Evolutionary conservation across 2,329 filamentous ascomycete species (phyloP), one percentile per base, ranked within the genome.

Genomic region (Aspergillus sp.): DNA sequence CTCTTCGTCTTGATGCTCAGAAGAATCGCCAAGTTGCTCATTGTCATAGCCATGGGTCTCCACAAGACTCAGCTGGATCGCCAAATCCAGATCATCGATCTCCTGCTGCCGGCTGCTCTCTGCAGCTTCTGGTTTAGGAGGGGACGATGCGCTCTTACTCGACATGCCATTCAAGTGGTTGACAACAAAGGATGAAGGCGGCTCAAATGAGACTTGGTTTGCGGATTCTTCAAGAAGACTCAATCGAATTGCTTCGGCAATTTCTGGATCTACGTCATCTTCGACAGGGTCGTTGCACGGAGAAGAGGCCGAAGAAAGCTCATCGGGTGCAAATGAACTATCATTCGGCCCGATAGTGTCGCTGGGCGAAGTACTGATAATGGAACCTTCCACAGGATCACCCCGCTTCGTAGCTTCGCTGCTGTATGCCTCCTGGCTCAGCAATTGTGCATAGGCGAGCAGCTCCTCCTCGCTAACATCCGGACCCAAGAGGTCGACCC

Each of bases 401-500:
- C 75, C 74, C 13, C 75, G 72, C 41, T 82, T 81, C 34, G 71
- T 67, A 45, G 77, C 75, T 49, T 85, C 83, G 22, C 73, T 76
- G 48, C 79, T 78, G 48, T 81, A 76, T 7, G 79, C 75, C 65
- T 88, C 85, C 67, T 87, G 80, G 49, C 84, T 87, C 36, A 88
- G 70, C 70, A 88, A 76, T 13, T 82, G 80, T 7, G 85, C 85
- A 68, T 87, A 88, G 2, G 84, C 83, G 22, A 88, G 66, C 49
- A 86, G 78, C 62, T 88, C 83, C 53, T 88, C 85, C 63, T 88
- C 85, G 56, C 75, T 82, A 3, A 80, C 77, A 53, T 79, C 81
- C 2, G 78, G 77, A 0, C 80, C 83, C 2, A 88, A 74, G 9
- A 97, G 76, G 34, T 92, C 91, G 2, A 95, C 85, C 5, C 95